phyloP scores from a whole-genome alignment of 352 stramenopile species.

The Phytophthora ramorum region DNA sequence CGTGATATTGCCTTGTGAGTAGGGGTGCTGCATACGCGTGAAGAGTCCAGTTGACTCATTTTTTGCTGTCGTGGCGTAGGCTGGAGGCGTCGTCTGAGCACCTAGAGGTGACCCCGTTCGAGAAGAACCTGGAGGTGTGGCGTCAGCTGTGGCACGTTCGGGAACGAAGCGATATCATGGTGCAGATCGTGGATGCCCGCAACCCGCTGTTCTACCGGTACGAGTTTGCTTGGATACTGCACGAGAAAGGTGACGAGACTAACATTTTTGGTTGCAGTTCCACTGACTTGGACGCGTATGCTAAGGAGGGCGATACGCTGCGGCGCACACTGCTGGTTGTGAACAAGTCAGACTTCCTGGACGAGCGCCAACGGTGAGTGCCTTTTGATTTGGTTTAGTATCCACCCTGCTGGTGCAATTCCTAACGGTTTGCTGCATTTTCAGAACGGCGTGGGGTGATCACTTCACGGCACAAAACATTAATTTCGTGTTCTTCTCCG shows the following conservation, averaged over 20 bases:
- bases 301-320: slow-evolving; percentile 88
- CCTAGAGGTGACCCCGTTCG: slow-evolving; percentile 97
- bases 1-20: slow-evolving; percentile 93
- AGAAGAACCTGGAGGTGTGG: slow-evolving; percentile 99
- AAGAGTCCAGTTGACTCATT: slow-evolving; percentile 18
- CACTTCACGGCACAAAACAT: slow-evolving; percentile 95
- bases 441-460: slow-evolving; percentile 91
- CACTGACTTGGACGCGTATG: slow-evolving; percentile 96
- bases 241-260: neutral
- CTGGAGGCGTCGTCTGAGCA: slow-evolving; percentile 80
- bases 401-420: neutral
- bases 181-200: slow-evolving; percentile 98
- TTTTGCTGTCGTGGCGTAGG: slow-evolving; percentile 33
- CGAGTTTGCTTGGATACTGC: neutral
- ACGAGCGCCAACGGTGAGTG: slow-evolving; percentile 86
- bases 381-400: neutral
- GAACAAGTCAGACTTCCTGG: slow-evolving; percentile 99
- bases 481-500: slow-evolving; percentile 98
- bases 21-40: neutral
- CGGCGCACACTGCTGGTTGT: slow-evolving; percentile 97
- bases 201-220: slow-evolving; percentile 98
- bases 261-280: slow-evolving; percentile 64
- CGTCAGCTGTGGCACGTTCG: slow-evolving; percentile 99
- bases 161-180: slow-evolving; percentile 97
- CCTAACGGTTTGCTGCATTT: slow-evolving; percentile 6